Evolutionary conservation across 345 rosid genomes (phyloP), one percentile per base, ranked within the genome.

Genomic region (Citrus sinensis): DNA sequence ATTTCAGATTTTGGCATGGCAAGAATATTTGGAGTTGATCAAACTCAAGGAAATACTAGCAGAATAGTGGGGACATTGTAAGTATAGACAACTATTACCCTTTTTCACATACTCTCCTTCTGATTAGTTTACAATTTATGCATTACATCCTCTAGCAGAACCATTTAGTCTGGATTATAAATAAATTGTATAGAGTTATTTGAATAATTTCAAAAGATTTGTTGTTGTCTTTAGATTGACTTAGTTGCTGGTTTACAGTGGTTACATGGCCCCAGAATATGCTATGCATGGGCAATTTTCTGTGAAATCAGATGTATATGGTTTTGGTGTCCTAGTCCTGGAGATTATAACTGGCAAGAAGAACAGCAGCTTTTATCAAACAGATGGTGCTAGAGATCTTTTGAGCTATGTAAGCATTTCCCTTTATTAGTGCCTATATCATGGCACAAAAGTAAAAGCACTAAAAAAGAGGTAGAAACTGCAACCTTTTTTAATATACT

Each of bases 1-100:
- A 82, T 88, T 56, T 78, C 87, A 74, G 88, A 88, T 60, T 85
- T 88, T 7, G 88, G 89, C n/a, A 83, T 73, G 80, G 89, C 91
- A 14, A 82, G 83, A 67, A 67, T 88, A 37, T 78, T 88, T 60
- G 81, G 71, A 13, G 76, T 67, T 35, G 88, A 85, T 71, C 89
- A 85, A 79, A 76, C 80, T 35, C 85, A 79, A 80, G 88, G 58
- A 29, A 69, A 61, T 78, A 82, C 89, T 22, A 58, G 58, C 13
- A 85, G 73, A 51, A 71, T 88, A 6, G 84, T 77, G 4, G 89
- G 88, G n/a, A 85, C 87, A 60, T 82, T 67, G 87, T 83, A 83
- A 85, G 87, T 46, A 17, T 25, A 3, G 22, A 11, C 8, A 22
- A n/a, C 35, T 16, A 22, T n/a, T 72, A n/a, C n/a, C 27, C 4